phyloP scores from a whole-genome alignment of 202 grass and related monocot species.

The Panicum virgatum region DNA sequence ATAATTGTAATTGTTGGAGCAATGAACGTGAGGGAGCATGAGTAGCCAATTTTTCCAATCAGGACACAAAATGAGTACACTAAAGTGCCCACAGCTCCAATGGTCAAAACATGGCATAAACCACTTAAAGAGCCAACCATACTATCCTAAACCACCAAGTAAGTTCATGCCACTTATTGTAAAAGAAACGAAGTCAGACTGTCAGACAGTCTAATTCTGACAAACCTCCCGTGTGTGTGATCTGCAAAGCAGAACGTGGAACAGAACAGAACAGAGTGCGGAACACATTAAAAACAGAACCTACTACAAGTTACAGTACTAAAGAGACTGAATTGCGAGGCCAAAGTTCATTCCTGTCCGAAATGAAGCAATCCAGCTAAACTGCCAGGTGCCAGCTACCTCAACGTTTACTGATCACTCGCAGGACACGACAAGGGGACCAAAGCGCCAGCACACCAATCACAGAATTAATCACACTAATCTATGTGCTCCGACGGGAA shows the following conservation, averaged over 20 bases:
- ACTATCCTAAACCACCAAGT: background rate
- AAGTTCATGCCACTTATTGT: background rate
- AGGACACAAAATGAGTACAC: background rate
- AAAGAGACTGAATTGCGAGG: background rate
- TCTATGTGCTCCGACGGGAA: slow-evolving; percentile 24
- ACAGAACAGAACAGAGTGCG: background rate
- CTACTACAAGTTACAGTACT: background rate
- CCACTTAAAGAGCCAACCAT: background rate
- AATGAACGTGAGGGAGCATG: background rate
- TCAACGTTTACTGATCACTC: background rate
- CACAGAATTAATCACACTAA: slow-evolving; percentile 27
- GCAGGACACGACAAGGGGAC: background rate
- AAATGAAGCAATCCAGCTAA: slow-evolving; percentile 1
- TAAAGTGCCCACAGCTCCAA: background rate
- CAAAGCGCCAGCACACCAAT: background rate
- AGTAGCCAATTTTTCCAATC: background rate
- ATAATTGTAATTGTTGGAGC: background rate
- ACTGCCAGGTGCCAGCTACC: background rate
- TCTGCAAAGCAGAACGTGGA: background rate
- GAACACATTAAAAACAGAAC: background rate
- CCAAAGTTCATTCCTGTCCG: background rate
- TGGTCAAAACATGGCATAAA: background rate
- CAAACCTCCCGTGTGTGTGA: background rate
- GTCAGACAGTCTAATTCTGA: background rate
- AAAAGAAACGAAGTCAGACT: background rate